Evolutionary conservation across 2,329 filamentous ascomycete species (phyloP).

Genomic region (Penicillium sp.): DNA sequence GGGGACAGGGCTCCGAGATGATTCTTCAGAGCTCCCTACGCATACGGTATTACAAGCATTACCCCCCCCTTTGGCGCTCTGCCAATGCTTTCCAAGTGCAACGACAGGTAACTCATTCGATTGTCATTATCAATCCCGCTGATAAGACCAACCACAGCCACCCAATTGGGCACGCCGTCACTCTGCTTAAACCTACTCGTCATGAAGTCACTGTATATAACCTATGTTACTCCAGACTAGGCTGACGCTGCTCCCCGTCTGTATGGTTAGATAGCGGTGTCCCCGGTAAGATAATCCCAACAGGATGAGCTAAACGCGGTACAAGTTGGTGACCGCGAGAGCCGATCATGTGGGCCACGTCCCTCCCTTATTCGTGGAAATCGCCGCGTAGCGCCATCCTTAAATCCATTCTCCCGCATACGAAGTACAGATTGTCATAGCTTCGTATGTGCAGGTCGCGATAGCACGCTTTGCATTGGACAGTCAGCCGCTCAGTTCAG

Average conservation of each 20-base stretch:
- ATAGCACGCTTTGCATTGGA: too few species aligned
- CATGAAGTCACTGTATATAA: background rate
- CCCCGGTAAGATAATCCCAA: constrained; percentile 1
- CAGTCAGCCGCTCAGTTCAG: too few species aligned
- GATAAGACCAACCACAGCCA: constrained; percentile 34
- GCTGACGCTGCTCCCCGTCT: background rate
- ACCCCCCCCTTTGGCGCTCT: background rate
- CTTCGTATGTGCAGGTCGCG: too few species aligned
- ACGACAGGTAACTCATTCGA: background rate
- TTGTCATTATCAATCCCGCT: constrained; percentile 23
- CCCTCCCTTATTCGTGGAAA: constrained; percentile 8
- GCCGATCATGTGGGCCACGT: constrained; percentile 16
- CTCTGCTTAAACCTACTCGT: background rate
- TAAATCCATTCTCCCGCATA: constrained; percentile 11
- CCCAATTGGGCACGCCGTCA: constrained; percentile 26
- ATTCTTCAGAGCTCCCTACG: background rate
- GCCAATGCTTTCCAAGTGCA: background rate
- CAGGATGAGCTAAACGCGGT: constrained; percentile 20
- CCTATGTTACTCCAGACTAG: background rate
- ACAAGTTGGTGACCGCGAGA: constrained; percentile 5
- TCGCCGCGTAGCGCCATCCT: constrained; percentile 6
- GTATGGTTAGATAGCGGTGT: background rate
- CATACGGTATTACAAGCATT: background rate
- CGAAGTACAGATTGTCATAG: constrained; percentile 6
- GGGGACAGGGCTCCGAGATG: background rate